Percentiles rank a stretch among this genome's conserved stretches.
Conservation (phyloP, 2,329 filamentous ascomycete genomes). For the Aureobasidium musti region DNA sequence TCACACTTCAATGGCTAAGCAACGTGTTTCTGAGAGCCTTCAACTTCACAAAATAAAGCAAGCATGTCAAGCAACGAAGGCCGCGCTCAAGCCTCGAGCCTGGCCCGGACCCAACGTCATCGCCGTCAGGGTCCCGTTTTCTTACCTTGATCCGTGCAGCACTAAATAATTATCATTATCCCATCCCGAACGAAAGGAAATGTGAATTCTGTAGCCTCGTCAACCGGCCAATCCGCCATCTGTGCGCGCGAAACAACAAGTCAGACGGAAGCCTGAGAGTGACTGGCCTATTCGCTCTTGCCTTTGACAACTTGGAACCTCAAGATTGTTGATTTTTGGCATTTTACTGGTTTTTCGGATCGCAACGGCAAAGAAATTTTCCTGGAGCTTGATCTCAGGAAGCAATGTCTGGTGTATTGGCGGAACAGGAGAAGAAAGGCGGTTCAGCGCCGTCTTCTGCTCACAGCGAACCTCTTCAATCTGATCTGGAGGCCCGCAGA, state of each 20-base stretch:
- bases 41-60: not conserved
- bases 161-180: constrained; percentile 15
- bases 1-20: not conserved
- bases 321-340: not conserved
- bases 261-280: not conserved
- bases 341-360: constrained; percentile 3
- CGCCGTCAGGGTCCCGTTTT: constrained; percentile 12
- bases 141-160: constrained; percentile 16
- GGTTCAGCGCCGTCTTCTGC: constrained; percentile 17
- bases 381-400: not conserved
- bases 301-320: not conserved
- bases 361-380: constrained; percentile 14
- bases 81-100: constrained; percentile 16
- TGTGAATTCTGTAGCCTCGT: constrained; percentile 24
- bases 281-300: not conserved
- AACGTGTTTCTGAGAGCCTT: not conserved
- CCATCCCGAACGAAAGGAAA: not conserved
- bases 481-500: constrained; percentile 8
- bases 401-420: constrained; percentile 6
- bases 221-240: constrained; percentile 20
- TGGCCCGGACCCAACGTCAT: constrained; percentile 24
- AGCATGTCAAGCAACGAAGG: constrained; percentile 16
- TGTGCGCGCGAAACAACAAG: constrained; percentile 19
- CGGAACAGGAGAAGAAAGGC: constrained; percentile 14
- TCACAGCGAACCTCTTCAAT: constrained; percentile 19